These are phyloP conservation scores for Boletus huronensis DNA, from an alignment of 768 basidiomycete genomes.

Conservation along the genomic window DNA sequence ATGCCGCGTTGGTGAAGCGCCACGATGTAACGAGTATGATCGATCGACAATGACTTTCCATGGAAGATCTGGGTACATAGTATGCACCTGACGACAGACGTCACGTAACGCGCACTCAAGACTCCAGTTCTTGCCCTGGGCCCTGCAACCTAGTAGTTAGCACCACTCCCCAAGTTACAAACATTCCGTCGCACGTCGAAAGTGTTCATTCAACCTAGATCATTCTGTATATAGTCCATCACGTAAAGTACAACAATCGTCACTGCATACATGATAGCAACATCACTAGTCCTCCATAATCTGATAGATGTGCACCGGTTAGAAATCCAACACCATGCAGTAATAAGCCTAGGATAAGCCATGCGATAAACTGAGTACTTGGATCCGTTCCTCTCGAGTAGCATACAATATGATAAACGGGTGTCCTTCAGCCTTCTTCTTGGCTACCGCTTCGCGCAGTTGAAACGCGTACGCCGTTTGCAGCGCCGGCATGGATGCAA, in stretches of 20 bases:
- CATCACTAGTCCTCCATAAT: neutral
- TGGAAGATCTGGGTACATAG: neutral
- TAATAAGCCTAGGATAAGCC: neutral
- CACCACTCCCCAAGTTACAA: neutral
- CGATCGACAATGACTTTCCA: neutral
- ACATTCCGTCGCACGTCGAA: too few species aligned
- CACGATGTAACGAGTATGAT: neutral
- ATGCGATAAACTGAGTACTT: slow-evolving; percentile 47
- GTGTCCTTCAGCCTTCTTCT: slow-evolving; percentile 61
- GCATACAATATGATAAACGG: slow-evolving; percentile 61
- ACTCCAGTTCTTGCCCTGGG: neutral
- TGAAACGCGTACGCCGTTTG: slow-evolving; percentile 62
- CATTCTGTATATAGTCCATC: neutral
- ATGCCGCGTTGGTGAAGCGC: too few species aligned
- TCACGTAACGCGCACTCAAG: too few species aligned
- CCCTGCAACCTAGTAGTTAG: neutral
- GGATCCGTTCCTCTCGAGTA: slow-evolving; percentile 66
- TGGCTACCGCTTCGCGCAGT: slow-evolving; percentile 61
- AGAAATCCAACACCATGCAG: neutral
- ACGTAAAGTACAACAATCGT: neutral
- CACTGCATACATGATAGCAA: neutral
- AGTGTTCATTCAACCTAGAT: neutral
- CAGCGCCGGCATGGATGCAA: slow-evolving; percentile 51
- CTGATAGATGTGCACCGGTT: too few species aligned
- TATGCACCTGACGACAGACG: too few species aligned